Conservation (phyloP, 2,329 filamentous ascomycete genomes). For the Dactylellina cionopaga region DNA sequence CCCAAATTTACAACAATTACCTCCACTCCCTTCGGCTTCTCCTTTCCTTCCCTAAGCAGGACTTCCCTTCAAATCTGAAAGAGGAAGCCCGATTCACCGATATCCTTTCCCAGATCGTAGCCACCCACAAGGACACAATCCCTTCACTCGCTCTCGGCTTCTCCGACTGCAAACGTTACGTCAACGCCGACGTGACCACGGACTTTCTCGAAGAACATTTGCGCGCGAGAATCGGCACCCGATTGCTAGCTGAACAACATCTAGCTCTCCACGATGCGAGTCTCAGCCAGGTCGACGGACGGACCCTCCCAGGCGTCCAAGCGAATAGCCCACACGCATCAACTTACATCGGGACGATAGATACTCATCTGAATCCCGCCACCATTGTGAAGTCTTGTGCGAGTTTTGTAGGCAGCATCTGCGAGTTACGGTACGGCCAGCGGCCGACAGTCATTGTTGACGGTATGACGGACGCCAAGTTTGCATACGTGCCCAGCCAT, state of each 20-base stretch:
- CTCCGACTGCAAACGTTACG: constrained; percentile 90
- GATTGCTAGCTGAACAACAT: constrained; percentile 95
- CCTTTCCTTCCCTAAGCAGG: constrained; percentile 79
- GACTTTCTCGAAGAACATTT: constrained; percentile 92
- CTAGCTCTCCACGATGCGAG: constrained; percentile 82
- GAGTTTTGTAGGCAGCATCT: constrained; percentile 92
- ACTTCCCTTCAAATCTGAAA: constrained; percentile 77
- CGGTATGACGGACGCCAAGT: constrained; percentile 85
- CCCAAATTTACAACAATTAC: constrained; percentile 95
- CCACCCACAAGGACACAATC: constrained; percentile 94
- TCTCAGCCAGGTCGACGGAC: constrained; percentile 57
- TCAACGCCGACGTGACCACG: constrained; percentile 83
- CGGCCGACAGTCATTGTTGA: constrained; percentile 82
- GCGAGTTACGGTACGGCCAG: constrained; percentile 93
- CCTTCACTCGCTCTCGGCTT: constrained; percentile 91
- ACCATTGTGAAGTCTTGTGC: constrained; percentile 85
- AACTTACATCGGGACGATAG: constrained; percentile 92
- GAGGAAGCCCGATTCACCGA: constrained; percentile 93
- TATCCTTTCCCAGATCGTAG: constrained; percentile 92
- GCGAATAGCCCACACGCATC: constrained; percentile 57
- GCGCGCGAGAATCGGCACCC: constrained; percentile 89
- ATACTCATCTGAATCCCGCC: constrained; percentile 85
- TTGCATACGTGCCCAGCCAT: constrained; percentile 94
- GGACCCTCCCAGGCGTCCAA: constrained; percentile 53
- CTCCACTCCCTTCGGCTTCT: constrained; percentile 90